Evolutionary conservation across 2,329 filamentous ascomycete species (phyloP), one percentile per base, ranked within the genome.

Genomic region (Pseudonectria foliicola): DNA sequence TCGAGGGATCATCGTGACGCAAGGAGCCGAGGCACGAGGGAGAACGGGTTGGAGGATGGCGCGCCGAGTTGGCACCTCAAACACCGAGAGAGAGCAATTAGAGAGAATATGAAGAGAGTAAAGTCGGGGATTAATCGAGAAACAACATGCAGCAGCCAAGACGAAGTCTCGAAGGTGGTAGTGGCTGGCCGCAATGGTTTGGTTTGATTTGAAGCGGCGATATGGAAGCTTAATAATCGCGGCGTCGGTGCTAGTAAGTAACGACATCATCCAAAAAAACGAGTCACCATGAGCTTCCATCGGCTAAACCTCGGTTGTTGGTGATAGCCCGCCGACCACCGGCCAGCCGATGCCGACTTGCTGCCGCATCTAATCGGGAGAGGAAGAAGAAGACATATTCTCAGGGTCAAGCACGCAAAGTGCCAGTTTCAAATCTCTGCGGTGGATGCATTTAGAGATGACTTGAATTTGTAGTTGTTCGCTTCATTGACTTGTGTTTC

Each of bases 1-100:
- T 39, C 61, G 58, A 29, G 62, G 60, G 38, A 66, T 64, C 63
- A 66, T 66, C 51, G 40, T 46, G 41, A 21, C 29, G 38, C 26
- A 35, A 34, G 37, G 21, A 34, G 33, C 32, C 15, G 34, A 29
- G 41, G 37, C 39, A 29, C 34, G 21, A 33, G 31, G 26, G 13
- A 33, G 38, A 27, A 13, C 31, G 33, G 25, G 31, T 38, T 34
- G 40, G 45, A 51, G 41, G 39, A 48, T 32, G 32, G 37, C 37
- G 27, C 27, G 35, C 25, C 33, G 32, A 34, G 27, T 48, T 40
- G 47, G 49, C 35, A 45, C 38, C 40, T 41, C 31, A 21, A 8
- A 21, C 18, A 21, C 18, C 18, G 27, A 31, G 27, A 24, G 18
- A 31, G 21, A 45, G 32, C 25, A 21, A 29, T 27, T 33, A 48